Base-by-base conservation (phyloP, 2,329 filamentous ascomycete genomes). In the Colletotrichum camelliae region DNA sequence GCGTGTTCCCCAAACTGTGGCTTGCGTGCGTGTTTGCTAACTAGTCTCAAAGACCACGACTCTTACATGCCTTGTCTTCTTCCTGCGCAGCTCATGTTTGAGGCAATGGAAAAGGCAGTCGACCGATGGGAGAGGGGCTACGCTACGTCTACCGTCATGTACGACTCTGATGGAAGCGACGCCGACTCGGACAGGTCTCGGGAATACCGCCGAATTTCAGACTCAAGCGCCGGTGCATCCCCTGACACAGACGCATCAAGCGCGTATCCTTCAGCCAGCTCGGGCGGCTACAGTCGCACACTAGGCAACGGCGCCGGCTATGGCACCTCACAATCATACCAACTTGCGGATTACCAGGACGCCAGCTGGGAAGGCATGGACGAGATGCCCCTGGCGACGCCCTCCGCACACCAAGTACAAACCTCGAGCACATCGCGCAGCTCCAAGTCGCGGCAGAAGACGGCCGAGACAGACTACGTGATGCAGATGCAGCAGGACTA, bases 61-160 rank as follows among this genome's bases (percentile, higher is more conserved):
- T 62, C 74, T 39, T 76, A 76, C 37, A 73, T 70, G 31, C 74
- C 74, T 35, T 76, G 74, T 9, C 74, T 76, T 2, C 15, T 76
- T 7, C 74, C 74, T 18, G 58, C 74, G 2, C 74, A 76, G 6
- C 74, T 76, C 65, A 76, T 76, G 74, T 76, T 76, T 6, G 74
- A 76, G 2, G 74, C 74, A 2, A 76, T 76, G 74, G 70, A 74
- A 12, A 76, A 68, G 29, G 74, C 74, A 2, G 74, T 76, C 13
- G 74, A 76, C 29, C 27, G 74, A 31, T 76, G 74, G 74, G 74
- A 76, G 27, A 74, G 74, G 18, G 74, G 74, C 0, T 76, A 76
- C 29, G 70, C 65, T 2, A 65, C 64, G 4, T 67, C 64, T 0
- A 29, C 74, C 0, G 70, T 74, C 18, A 69, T 58, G 24, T 76